phyloP scores from a whole-genome alignment of 2,329 filamentous ascomycete species.

The Phyllosticta capitalensis region DNA sequence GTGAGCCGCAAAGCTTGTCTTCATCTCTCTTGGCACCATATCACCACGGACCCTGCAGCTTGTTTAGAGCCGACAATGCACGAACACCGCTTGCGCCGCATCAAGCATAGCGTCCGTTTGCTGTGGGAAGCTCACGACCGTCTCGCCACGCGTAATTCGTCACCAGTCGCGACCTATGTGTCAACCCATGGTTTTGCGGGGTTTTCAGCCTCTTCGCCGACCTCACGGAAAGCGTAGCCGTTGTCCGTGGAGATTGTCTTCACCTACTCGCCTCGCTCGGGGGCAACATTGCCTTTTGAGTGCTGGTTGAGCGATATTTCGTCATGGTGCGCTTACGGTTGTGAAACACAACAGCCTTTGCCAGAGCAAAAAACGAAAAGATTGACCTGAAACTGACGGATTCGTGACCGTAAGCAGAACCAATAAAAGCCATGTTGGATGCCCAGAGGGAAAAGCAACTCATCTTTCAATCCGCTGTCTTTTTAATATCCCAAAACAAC shows the following conservation, averaged over 20 bases:
- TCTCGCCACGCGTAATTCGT: neutral
- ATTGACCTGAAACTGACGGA: neutral
- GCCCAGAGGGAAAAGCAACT: neutral
- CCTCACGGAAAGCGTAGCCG: neutral
- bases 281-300: neutral
- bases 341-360: neutral
- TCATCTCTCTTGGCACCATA: neutral
- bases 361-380: neutral
- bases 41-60: neutral
- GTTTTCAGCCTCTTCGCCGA: neutral
- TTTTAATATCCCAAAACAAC: neutral
- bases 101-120: neutral
- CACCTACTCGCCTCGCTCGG: neutral
- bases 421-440: neutral
- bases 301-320: neutral
- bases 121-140: neutral
- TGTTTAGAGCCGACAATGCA: neutral
- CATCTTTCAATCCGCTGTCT: neutral
- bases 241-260: neutral
- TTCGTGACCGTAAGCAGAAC: neutral
- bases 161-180: neutral
- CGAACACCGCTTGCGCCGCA: neutral
- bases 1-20: constrained; percentile 5
- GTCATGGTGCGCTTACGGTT: neutral
- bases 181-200: neutral